Base-by-base conservation (phyloP, 2,329 filamentous ascomycete genomes). In the Parafenestella ontariensis region DNA sequence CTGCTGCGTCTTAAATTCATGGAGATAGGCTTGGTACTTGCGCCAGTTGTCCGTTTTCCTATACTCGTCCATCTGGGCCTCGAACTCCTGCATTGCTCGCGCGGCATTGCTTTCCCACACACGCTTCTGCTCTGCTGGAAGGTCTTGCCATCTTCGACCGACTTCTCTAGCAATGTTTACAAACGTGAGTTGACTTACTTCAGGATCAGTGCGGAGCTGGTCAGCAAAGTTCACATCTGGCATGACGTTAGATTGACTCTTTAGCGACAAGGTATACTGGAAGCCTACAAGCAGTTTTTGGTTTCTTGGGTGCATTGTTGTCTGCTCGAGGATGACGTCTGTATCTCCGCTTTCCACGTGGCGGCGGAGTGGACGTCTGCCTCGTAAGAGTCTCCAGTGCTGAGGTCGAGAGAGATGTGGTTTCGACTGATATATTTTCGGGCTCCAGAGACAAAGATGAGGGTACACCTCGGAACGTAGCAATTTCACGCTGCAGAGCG, bases 161-260 rank as follows among this genome's bases (percentile, higher is more conserved):
- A 77, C 75, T 45, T 74, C 72, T 48, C 67, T 65, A 34, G 75
- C 74, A 53, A 77, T 77, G 46, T 75, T 67, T 4, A 76, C 72
- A 56, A 77, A 77, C 13, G 72, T 73, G 9, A 76, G 64, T 15
- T 67, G 57, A 55, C 64, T 70, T 49, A 77, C 65, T 20, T 65
- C 64, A 17, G 73, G 74, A 33, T 76, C 65, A 10, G 67, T 70
- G 17, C 75, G 74, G 20, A 76, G 69, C 40, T 75, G 59, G 46
- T 77, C 75, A 42, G 75, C 73, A 61, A 77, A 77, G 46, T 76
- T 76, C n/a, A 77, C 75, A 56, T 77, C 73, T 75, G 34, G 8
- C 24, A 26, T 21, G 20, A 21, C 15, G 52, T 66, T 59, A 67
- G 58, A 40, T 17, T 17, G 44, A 44, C 18, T 29, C 10, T 18